Base-by-base conservation (phyloP, 805 yeast genomes). In the Clavispora vitiphila region DNA sequence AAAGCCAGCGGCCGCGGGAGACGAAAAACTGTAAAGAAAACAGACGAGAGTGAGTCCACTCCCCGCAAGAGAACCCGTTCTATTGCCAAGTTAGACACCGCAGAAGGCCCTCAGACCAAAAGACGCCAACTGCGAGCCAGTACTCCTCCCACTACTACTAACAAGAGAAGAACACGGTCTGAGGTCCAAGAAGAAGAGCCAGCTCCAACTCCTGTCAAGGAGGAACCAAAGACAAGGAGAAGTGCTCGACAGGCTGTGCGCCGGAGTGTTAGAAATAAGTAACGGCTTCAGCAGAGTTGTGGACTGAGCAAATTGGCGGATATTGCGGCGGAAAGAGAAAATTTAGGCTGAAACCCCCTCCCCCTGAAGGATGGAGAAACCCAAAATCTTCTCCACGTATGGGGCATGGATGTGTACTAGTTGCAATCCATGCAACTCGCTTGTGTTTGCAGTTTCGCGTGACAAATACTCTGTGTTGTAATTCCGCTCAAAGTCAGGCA, bases 31-130 rank as follows among this genome's bases (percentile, higher is more conserved):
- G 20, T 15, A 41, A 35, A 30, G 14, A 29, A 29, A 16, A 12
- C 4, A 20, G 32, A 29, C n/a, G 41, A 44, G 21, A 29, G 30
- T 16, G 31, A 38, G 35, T 39, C 43, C 8, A 25, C 44, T 15
- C 25, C 46, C 3, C 45, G 49, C 25, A 54, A 54, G 34, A 42
- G 61, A 14, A 54, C 55, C 14, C 51, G 61, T 6, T 44, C 55
- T 3, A 38, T 45, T 2, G 54, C 53, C 12, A 54, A 46, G 35
- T 45, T 53, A 16, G 57, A 45, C 26, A 48, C 46, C 2, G 47
- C 26, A 1, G 53, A 41, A 12, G 8, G 35, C 3, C 23, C 42
- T 12, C 36, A 42, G 8, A 34, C 46, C 10, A 49, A 47, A 31
- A 43, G 43, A 22, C 48, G 43, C 31, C 40, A 34, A 36, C 41